phyloP scores from a whole-genome alignment of 108 stramenopile genomes.

The Stephanodiscus triporus region DNA sequence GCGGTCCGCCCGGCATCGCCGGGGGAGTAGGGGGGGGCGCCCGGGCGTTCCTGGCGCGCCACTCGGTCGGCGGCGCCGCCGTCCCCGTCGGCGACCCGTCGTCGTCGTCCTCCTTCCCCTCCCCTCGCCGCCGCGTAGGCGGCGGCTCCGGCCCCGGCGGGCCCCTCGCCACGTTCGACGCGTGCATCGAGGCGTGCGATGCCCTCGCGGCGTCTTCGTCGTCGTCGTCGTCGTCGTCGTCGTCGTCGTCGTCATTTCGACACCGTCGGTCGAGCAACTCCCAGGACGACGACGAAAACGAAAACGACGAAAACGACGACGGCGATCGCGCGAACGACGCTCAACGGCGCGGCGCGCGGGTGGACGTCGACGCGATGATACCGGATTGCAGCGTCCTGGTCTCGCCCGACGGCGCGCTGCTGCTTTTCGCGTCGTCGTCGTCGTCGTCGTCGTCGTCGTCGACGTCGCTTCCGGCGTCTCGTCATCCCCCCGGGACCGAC shows the following conservation, averaged over 20 bases:
- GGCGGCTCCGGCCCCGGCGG: too few relatives aligned
- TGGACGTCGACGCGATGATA: slow-evolving; percentile 18
- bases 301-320: not conserved
- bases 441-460: slow-evolving; percentile 4
- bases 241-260: slow-evolving; percentile 13
- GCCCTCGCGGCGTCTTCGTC: slow-evolving; percentile 52
- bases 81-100: too few relatives aligned
- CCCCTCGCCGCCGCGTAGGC: too few relatives aligned
- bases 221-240: slow-evolving; percentile 15
- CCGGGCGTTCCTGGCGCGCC: too few relatives aligned
- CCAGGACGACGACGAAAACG: not conserved
- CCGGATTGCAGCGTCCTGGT: slow-evolving; percentile 69
- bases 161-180: slow-evolving; percentile 59
- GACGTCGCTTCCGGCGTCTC: too few relatives aligned
- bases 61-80: too few relatives aligned
- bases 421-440: slow-evolving; percentile 46
- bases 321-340: not conserved
- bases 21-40: too few relatives aligned
- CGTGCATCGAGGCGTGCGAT: slow-evolving; percentile 68
- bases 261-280: not conserved
- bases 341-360: not conserved
- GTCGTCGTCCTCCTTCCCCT: too few relatives aligned
- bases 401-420: slow-evolving; percentile 69
- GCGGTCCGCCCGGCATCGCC: too few relatives aligned
- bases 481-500: too few relatives aligned